Base-by-base conservation (phyloP, 176 grass and related monocot genomes). In the Thalia dealbata region DNA sequence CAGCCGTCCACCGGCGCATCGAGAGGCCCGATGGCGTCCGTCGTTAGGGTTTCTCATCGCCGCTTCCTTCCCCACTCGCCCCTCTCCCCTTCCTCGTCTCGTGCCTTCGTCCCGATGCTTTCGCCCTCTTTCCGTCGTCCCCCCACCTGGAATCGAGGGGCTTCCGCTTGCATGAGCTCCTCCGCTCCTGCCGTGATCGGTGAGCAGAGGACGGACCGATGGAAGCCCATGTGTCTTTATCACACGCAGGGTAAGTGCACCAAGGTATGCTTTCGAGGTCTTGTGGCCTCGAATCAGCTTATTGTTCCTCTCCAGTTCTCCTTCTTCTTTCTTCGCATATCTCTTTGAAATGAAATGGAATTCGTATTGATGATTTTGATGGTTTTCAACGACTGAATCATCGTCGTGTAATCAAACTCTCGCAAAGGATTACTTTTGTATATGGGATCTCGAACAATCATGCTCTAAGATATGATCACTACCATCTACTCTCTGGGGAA, bases 201-300 rank as follows among this genome's bases (percentile, higher is more conserved):
- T 72, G 70, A 14, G 15, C 25, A 54, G 24, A 48, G 11, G 7
- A 43, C 48, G 23, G 14, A 10, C 48, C 78, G 79, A n/a, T 96
- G 93, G 93, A 96, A 78, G 80, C 93, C 84, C 64, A 84, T 83
- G 46, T 96, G 88, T 67, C 80, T 96, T 77, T 96, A 96, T 58
- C 91, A 88, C 74, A 91, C 86, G 10, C 92, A 96, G 80, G 81
- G 85, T 42, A 96, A 79, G 68, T 96, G 88, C 77, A 85, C 86
- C 52, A 85, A 86, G 88, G 88, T 96, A 83, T 65, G 71, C 62
- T 55, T 73, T 76, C 16, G 74, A 27, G 52, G 63, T 50, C n/a
- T 50, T 78, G 3, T 42, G 15, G 10, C 28, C 41, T 41, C 5
- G 18, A n/a, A 7, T 23, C 12, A 6, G 6, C 29, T 45, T n/a